Conservation (phyloP, 352 stramenopile species). For the Peronospora destructor region DNA sequence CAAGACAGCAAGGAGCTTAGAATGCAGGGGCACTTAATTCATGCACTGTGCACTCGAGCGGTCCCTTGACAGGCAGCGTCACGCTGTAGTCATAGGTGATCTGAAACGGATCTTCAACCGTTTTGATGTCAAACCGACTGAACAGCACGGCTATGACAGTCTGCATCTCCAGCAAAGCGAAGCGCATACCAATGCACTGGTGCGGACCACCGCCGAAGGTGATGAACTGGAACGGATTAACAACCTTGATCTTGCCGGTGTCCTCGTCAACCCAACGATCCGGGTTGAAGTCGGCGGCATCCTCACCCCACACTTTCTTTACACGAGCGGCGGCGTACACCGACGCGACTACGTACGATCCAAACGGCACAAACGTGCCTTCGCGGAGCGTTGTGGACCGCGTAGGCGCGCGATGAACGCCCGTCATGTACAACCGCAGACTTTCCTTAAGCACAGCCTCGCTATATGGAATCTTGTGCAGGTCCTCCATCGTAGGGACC, state of each 20-base stretch:
- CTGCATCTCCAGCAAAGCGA: slow-evolving; percentile 46
- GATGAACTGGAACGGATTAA: slow-evolving; percentile 30
- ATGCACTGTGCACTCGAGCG: slow-evolving; percentile 1
- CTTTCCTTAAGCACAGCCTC: slow-evolving; percentile 54
- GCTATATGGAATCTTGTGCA: slow-evolving; percentile 52
- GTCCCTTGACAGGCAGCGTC: slow-evolving; percentile 32
- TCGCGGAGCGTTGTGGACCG: slow-evolving; percentile 46
- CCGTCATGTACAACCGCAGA: slow-evolving; percentile 53
- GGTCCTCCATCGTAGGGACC: slow-evolving; percentile 33
- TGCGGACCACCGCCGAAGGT: slow-evolving; percentile 53
- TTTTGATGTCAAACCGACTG: slow-evolving; percentile 35
- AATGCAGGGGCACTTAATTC: background rate
- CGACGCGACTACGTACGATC: slow-evolving; percentile 38
- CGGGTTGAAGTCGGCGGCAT: slow-evolving; percentile 29
- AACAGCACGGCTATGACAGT: slow-evolving; percentile 34
- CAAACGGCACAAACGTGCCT: slow-evolving; percentile 37
- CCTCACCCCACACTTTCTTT: slow-evolving; percentile 42
- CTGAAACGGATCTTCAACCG: slow-evolving; percentile 28
- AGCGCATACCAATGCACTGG: slow-evolving; percentile 44
- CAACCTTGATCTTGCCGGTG: slow-evolving; percentile 25
- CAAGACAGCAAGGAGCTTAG: background rate
- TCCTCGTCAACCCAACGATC: slow-evolving; percentile 49
- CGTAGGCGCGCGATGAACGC: slow-evolving; percentile 28
- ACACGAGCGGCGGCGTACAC: slow-evolving; percentile 44
- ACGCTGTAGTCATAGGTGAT: slow-evolving; percentile 42